Evolutionary conservation across 225 moss, liverwort and hornwort species (phyloP).

Genomic region (Bryoerythrophyllum caledonicum): DNA sequence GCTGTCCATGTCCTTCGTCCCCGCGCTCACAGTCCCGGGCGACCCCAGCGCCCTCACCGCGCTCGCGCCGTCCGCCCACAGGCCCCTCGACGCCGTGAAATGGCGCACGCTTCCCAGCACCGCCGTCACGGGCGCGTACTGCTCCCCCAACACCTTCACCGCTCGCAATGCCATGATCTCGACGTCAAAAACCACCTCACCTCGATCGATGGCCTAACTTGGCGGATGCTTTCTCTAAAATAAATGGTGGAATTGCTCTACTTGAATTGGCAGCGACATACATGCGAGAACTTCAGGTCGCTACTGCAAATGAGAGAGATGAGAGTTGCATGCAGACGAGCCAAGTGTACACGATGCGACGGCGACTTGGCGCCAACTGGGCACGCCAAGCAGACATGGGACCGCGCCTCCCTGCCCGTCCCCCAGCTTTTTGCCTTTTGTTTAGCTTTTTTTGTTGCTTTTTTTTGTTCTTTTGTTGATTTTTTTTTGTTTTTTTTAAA

Average conservation of each 20-base stretch:
- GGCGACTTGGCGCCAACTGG: background rate
- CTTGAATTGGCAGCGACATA: background rate
- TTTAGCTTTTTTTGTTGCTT: no score
- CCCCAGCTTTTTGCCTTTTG: no score
- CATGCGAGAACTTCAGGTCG: background rate
- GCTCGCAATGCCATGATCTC: constrained; percentile 38
- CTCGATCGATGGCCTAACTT: background rate
- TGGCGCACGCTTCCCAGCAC: constrained; percentile 9
- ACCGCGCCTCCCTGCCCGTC: no score
- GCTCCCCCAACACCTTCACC: constrained; percentile 24
- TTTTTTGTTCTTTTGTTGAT: no score
- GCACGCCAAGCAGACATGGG: no score
- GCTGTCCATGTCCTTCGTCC: constrained; percentile 30
- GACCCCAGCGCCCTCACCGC: constrained; percentile 27
- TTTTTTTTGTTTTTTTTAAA: no score
- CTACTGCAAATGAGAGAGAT: background rate
- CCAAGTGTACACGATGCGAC: constrained; percentile 6
- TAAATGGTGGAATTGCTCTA: no score
- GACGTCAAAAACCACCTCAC: background rate
- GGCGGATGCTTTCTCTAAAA: no score
- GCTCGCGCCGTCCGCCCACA: constrained; percentile 17
- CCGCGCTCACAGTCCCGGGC: constrained; percentile 16
- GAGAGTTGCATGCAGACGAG: constrained; percentile 25
- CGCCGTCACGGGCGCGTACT: background rate
- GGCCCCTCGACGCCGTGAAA: constrained; percentile 15